Conservation (phyloP, 2,329 filamentous ascomycete species). For the Graphilbum sp. region DNA sequence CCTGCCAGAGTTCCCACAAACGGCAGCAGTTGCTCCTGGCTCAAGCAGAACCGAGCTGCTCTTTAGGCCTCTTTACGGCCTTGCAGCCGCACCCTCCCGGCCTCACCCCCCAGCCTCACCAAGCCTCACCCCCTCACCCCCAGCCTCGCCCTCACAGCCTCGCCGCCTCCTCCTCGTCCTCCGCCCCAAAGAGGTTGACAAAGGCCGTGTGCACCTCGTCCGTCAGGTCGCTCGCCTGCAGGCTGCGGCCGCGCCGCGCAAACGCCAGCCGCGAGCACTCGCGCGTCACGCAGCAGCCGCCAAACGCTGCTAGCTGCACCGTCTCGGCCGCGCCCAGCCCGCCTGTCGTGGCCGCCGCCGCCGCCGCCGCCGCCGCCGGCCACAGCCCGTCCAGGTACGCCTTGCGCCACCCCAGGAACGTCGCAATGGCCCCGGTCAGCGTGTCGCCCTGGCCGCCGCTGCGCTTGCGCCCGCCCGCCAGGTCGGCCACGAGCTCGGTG, state of each 20-base stretch:
- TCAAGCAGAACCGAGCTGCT: no score
- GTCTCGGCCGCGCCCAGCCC: slow-evolving; percentile 33
- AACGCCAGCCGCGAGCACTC: slow-evolving; percentile 82
- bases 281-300: slow-evolving; percentile 72
- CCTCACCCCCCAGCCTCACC: no score
- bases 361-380: slow-evolving; percentile 22
- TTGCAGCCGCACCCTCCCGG: no score
- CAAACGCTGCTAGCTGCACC: slow-evolving; percentile 68
- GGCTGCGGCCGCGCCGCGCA: slow-evolving; percentile 63
- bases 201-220: slow-evolving; percentile 79
- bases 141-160: slow-evolving; percentile 18
- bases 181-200: slow-evolving; percentile 61
- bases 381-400: slow-evolving; percentile 76
- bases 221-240: slow-evolving; percentile 88
- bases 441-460: slow-evolving; percentile 94
- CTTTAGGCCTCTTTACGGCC: no score
- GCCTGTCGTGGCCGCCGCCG: no score
- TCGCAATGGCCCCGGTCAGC: slow-evolving; percentile 75
- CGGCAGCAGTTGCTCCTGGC: no score
- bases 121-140: no score
- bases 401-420: slow-evolving; percentile 73
- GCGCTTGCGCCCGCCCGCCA: slow-evolving; percentile 71
- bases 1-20: no score
- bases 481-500: slow-evolving; percentile 61
- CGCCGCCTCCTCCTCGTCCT: slow-evolving; percentile 23